A percentile compares a stretch with the other conserved stretches of the same genome.
Conservation (phyloP, 257 asterid genomes). For the Solanum virginianum region DNA sequence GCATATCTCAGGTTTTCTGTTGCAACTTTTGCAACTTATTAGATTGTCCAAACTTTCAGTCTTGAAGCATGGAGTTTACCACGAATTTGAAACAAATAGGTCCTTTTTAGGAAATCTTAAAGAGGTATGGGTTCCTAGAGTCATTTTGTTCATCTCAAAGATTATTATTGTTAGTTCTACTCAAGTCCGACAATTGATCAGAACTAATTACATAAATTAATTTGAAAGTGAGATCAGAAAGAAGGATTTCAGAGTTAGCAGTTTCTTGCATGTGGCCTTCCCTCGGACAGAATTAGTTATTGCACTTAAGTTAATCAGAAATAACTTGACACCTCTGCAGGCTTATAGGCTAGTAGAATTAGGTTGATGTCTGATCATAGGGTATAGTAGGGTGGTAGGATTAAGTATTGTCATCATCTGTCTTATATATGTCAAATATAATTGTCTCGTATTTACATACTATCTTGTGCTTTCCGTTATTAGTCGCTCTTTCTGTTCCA, state of each 20-base stretch:
- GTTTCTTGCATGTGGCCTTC: background rate
- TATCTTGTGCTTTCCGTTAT: too few relatives aligned
- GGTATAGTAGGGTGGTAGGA: too few relatives aligned
- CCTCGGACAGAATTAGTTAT: background rate
- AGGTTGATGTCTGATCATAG: too few relatives aligned
- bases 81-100: background rate
- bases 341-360: too few relatives aligned
- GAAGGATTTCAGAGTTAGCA: background rate
- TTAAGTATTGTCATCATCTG: too few relatives aligned
- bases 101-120: background rate
- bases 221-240: background rate
- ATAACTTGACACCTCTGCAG: background rate
- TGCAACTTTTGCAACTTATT: background rate
- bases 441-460: too few relatives aligned
- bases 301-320: background rate
- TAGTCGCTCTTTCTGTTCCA: too few relatives aligned
- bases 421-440: too few relatives aligned
- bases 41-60: background rate
- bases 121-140: background rate
- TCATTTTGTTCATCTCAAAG: background rate
- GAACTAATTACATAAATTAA: background rate
- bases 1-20: background rate
- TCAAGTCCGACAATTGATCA: background rate
- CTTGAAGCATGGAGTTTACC: background rate
- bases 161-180: background rate